Percentiles rank a stretch among this genome's conserved stretches.
Conservation (phyloP, 2,329 filamentous ascomycete genomes). For the Xylaria hypoxylon region DNA sequence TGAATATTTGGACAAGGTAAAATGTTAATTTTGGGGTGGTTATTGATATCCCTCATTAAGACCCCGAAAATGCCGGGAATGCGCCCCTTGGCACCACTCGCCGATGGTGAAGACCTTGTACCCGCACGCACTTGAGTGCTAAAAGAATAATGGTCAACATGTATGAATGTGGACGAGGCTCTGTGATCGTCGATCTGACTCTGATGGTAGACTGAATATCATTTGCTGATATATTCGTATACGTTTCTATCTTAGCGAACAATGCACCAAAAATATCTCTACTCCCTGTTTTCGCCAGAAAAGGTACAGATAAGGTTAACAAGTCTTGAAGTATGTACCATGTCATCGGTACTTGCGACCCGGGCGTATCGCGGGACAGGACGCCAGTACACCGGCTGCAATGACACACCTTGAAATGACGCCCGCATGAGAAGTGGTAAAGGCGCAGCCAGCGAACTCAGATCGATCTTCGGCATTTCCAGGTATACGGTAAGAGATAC, state of each 20-base stretch:
- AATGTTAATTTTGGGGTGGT: not conserved
- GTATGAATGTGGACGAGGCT: too few species aligned
- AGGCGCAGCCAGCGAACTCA: constrained; percentile 1
- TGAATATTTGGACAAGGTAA: not conserved
- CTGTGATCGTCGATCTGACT: too few species aligned
- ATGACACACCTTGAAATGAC: constrained; percentile 21
- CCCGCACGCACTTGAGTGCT: not conserved
- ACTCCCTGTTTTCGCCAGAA: not conserved
- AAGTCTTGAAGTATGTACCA: not conserved
- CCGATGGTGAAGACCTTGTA: not conserved
- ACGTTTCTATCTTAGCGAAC: not conserved
- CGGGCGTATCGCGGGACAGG: not conserved
- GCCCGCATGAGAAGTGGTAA: not conserved
- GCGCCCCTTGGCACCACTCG: not conserved
- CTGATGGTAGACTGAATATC: not conserved
- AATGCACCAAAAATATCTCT: not conserved
- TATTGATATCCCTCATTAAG: not conserved
- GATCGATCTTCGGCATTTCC: constrained; percentile 9
- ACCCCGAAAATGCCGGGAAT: not conserved
- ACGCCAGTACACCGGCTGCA: constrained; percentile 11
- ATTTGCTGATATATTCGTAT: constrained; percentile 14
- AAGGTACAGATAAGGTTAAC: not conserved
- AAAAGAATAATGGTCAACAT: not conserved
- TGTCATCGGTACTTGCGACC: not conserved
- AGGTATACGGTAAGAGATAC: constrained; percentile 7